Conservation (phyloP, 2,329 filamentous ascomycete genomes). For the Paracamarosporium sp. region DNA sequence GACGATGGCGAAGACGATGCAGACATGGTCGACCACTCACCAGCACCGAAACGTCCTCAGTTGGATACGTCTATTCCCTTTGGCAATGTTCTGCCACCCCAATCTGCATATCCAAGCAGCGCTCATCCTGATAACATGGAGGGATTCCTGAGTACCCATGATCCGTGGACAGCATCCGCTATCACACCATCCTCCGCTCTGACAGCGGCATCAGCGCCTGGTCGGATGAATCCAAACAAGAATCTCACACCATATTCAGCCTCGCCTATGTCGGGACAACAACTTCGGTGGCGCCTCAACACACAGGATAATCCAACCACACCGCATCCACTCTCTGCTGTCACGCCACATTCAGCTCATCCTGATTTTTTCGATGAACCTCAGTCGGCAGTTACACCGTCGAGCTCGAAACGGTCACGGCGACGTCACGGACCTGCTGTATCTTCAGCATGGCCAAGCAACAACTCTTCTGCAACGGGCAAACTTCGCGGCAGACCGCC, state of each 20-base stretch:
- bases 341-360: slow-evolving; percentile 68
- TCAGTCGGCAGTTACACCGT: slow-evolving; percentile 75
- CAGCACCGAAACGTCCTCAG: slow-evolving; percentile 65
- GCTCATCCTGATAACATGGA: slow-evolving; percentile 64
- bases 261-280: slow-evolving; percentile 49
- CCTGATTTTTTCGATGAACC: slow-evolving; percentile 66
- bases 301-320: slow-evolving; percentile 68
- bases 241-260: slow-evolving; percentile 50
- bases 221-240: slow-evolving; percentile 40
- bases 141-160: slow-evolving; percentile 45
- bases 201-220: slow-evolving; percentile 43
- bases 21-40: slow-evolving; percentile 52
- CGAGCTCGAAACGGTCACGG: slow-evolving; percentile 54
- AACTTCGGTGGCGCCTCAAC: slow-evolving; percentile 58
- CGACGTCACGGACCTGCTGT: slow-evolving; percentile 83
- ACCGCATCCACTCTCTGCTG: slow-evolving; percentile 79
- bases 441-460: slow-evolving; percentile 86
- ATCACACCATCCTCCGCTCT: slow-evolving; percentile 47
- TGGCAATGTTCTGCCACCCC: slow-evolving; percentile 45
- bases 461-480: slow-evolving; percentile 65
- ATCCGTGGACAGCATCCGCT: slow-evolving; percentile 55
- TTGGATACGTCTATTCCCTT: slow-evolving; percentile 60
- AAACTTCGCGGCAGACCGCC: slow-evolving; percentile 83
- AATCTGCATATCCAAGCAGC: slow-evolving; percentile 60
- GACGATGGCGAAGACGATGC: slow-evolving; percentile 64